Evolutionary conservation across 148 eudicot genomes (phyloP).

Genomic region (Camellia japonica): DNA sequence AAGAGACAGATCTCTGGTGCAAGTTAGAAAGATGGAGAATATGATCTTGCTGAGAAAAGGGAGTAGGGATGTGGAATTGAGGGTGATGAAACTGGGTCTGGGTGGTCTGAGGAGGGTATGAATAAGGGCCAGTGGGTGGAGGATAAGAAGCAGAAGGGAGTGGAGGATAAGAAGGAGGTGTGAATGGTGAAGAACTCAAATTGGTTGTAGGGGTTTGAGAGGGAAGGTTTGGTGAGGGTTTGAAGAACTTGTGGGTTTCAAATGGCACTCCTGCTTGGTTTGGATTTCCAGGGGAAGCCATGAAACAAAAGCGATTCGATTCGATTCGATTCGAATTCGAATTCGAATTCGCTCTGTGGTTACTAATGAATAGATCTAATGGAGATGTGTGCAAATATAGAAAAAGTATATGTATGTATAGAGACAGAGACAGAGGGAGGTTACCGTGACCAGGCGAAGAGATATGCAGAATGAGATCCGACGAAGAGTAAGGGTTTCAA

Average conservation of each 20-base stretch:
- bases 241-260: conserved; percentile 60
- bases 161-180: conserved; percentile 34
- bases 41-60: conserved; percentile 30
- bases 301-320: conserved; percentile 8
- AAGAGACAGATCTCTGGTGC: conserved; percentile 52
- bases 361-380: neutral
- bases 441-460: neutral
- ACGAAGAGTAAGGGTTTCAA: neutral
- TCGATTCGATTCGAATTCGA: no score
- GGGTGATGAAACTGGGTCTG: conserved; percentile 41
- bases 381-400: no score
- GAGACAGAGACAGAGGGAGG: neutral
- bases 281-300: conserved; percentile 68
- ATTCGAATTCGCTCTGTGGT: neutral
- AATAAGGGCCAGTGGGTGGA: conserved; percentile 33
- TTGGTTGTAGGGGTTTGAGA: conserved; percentile 43
- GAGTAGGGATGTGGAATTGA: conserved; percentile 17
- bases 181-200: conserved; percentile 22
- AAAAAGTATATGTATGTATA: neutral
- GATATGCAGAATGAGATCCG: conserved; percentile 11
- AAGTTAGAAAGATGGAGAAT: conserved; percentile 21
- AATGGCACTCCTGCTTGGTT: conserved; percentile 48
- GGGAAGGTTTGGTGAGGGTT: conserved; percentile 30
- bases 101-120: conserved; percentile 27
- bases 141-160: conserved; percentile 56